Base-by-base conservation (phyloP, 176 grass and related monocot species). In the Rhynchospora breviuscula region DNA sequence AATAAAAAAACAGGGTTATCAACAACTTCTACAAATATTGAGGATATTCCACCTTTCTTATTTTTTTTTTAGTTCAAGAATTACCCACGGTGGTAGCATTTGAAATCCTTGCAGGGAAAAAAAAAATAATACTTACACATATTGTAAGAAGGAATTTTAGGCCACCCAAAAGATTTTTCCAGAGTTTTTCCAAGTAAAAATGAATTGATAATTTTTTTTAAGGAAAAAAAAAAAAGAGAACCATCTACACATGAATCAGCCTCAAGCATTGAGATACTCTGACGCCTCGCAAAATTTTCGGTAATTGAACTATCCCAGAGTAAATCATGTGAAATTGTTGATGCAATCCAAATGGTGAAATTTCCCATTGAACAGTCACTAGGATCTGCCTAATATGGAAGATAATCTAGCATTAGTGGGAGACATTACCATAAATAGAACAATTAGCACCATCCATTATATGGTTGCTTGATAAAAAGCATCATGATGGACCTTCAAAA, bases 261-360 rank as follows among this genome's bases (percentile, higher is more conserved):
- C 87, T 98, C 95, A 70, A 98, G 95, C 86, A 93, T 94, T 69
- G 83, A 93, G 67, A 88, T 91, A 91, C 92, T 98, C 48, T 98
- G 95, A 66, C 95, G 90, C 70, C 69, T 87, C 23, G 76, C 35
- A 1, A 85, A 81, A 75, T 83, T 88, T 49, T 57, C 85, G 85
- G 53, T 58, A 57, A 85, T 78, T 59, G 85, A 92, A 87, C 29
- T 67, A 10, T 85, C 47, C 86, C 93, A 85, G 35, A 94, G 74
- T 83, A 88, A 93, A 88, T 89, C 48, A 84, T 75, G 69, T 85
- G 89, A 64, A 51, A 93, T 84, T 88, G 90, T 93, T 89, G 90
- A 92, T 60, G 92, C 87, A 88, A 84, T 85, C 95, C 95, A 98
- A 63, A 98, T 88, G 43, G 79, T 70, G 78, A 80, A 83, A 63